Conservation (phyloP, 306 rosid species). For the Herpetospermum pedunculosum region DNA sequence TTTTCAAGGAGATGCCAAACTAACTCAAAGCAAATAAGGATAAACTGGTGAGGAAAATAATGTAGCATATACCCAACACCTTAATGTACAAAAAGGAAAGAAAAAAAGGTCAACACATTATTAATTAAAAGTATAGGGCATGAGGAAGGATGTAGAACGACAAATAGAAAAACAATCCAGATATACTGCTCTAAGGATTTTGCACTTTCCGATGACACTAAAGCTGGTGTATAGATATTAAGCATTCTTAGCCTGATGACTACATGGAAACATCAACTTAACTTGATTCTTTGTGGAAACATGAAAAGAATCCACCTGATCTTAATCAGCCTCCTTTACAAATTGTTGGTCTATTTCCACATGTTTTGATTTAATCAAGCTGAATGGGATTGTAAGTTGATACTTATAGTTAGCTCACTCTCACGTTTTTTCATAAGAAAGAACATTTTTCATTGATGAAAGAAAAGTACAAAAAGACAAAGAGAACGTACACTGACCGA, state of each 20-base stretch:
- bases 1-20: neutral
- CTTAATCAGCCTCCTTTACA: neutral
- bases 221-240: neutral
- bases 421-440: neutral
- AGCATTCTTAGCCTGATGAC: neutral
- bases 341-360: neutral
- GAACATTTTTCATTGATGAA: neutral
- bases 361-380: neutral
- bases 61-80: neutral
- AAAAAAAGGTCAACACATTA: neutral
- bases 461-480: neutral
- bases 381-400: neutral
- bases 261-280: neutral
- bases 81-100: no score
- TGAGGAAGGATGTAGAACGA: neutral
- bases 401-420: neutral
- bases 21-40: neutral
- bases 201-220: neutral
- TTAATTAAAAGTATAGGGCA: neutral
- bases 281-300: neutral
- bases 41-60: neutral
- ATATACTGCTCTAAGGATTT: neutral
- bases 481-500: neutral
- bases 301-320: neutral
- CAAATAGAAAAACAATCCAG: neutral